These are phyloP conservation scores for Chamaecrista fasciculata DNA, from an alignment of 306 rosid genomes.

Conservation along the genomic window DNA sequence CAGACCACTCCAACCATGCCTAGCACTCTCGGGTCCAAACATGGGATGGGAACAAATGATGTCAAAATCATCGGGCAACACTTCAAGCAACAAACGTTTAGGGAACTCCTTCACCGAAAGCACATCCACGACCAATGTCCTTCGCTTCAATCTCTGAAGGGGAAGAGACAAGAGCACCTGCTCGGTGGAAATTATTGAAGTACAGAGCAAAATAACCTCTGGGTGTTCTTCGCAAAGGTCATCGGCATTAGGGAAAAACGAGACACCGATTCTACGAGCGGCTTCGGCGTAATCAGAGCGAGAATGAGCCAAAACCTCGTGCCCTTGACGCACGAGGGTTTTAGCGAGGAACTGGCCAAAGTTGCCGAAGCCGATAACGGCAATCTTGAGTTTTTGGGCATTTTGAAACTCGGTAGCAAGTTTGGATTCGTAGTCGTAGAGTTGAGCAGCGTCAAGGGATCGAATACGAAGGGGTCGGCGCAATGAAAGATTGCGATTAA, in stretches of 20 bases:
- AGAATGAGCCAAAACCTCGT: constrained; percentile 68
- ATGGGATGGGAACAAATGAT: constrained; percentile 73
- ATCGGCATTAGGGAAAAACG: constrained; percentile 53
- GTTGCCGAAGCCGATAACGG: constrained; percentile 70
- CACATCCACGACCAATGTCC: constrained; percentile 68
- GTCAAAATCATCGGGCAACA: constrained; percentile 57
- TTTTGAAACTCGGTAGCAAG: constrained; percentile 45
- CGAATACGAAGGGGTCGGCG: constrained; percentile 39
- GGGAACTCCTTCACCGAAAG: constrained; percentile 84
- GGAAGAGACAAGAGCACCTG: constrained; percentile 61
- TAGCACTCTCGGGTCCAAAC: constrained; percentile 81
- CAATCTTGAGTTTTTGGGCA: constrained; percentile 62
- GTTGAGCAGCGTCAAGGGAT: constrained; percentile 72
- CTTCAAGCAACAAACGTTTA: constrained; percentile 42
- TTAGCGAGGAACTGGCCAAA: constrained; percentile 77
- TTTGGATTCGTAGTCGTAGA: constrained; percentile 62
- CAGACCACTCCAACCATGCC: constrained; percentile 51
- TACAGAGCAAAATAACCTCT: constrained; percentile 64
- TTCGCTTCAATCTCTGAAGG: constrained; percentile 60
- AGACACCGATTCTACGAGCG: constrained; percentile 52
- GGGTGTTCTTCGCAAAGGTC: constrained; percentile 90
- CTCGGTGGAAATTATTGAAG: constrained; percentile 65
- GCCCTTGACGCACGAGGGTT: constrained; percentile 66
- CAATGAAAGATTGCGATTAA: neutral
- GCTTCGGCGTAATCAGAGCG: constrained; percentile 51